Conservation (phyloP, 148 eudicot genomes). For the Beta vulgaris region DNA sequence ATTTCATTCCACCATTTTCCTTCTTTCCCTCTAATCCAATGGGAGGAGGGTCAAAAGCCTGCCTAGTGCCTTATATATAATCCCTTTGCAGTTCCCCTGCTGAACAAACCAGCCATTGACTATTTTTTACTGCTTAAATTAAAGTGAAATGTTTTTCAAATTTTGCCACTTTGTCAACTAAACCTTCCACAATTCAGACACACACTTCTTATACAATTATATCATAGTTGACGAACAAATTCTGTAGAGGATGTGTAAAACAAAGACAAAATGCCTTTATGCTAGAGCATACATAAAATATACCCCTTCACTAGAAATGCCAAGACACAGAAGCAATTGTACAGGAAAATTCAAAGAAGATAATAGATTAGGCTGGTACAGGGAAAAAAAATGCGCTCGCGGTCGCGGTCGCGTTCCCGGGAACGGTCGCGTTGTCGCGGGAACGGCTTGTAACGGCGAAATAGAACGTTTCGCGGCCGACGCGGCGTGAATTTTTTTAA, state of each 20-base stretch:
- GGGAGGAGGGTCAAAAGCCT: neutral
- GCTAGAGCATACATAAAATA: neutral
- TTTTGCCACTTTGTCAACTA: neutral
- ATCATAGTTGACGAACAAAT: neutral
- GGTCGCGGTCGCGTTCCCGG: too few species aligned
- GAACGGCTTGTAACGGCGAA: too few species aligned
- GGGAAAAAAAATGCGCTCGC: too few species aligned
- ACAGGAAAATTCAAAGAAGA: neutral
- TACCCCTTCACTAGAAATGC: neutral
- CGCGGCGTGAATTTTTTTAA: too few species aligned
- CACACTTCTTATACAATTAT: neutral
- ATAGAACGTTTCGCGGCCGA: too few species aligned
- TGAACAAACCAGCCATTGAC: neutral
- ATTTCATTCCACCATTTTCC: neutral
- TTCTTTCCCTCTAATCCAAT: neutral
- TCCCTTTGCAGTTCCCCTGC: neutral
- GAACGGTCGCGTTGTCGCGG: too few species aligned
- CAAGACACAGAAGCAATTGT: neutral
- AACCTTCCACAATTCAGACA: neutral
- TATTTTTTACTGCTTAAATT: neutral
- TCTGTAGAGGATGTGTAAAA: neutral
- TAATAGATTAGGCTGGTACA: neutral
- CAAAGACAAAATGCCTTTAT: neutral
- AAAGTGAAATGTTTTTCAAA: neutral
- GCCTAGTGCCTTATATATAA: neutral